Evolutionary conservation across 1,139 yeast genomes (phyloP).

Genomic region (Saccharomyces uvarum): DNA sequence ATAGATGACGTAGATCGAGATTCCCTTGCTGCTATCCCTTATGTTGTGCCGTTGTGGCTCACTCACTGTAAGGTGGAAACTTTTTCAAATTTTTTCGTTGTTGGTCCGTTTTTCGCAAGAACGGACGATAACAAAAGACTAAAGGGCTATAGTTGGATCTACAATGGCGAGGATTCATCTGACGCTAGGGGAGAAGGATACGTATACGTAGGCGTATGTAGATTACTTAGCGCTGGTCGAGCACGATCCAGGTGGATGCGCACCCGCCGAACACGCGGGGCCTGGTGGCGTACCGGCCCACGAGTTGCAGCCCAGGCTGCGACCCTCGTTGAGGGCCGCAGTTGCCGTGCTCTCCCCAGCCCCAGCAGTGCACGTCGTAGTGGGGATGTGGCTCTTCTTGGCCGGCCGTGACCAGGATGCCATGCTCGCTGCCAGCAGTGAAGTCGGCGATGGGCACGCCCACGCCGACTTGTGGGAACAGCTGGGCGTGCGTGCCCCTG

Average conservation of each 20-base stretch:
- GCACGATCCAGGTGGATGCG: slow-evolving; percentile 29
- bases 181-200: background rate
- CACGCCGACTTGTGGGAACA: slow-evolving; percentile 30
- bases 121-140: background rate
- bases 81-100: slow-evolving; percentile 1
- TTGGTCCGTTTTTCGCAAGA: background rate
- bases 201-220: background rate
- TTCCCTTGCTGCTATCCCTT: background rate
- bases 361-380: slow-evolving; percentile 60
- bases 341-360: slow-evolving; percentile 99
- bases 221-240: background rate
- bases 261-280: slow-evolving; percentile 26
- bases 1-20: background rate
- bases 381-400: slow-evolving; percentile 18
- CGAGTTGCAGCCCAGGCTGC: slow-evolving; percentile 5
- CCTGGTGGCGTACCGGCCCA: background rate
- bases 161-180: background rate
- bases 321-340: slow-evolving; percentile 46
- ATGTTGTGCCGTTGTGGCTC: background rate
- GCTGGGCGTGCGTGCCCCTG: slow-evolving; percentile 71
- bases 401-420: slow-evolving; percentile 38
- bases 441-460: slow-evolving; percentile 16
- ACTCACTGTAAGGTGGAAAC: background rate
- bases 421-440: slow-evolving; percentile 83
- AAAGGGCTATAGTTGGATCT: background rate